A percentile compares a stretch with the other conserved stretches of the same genome.
These are phyloP conservation scores for Ascochyta viciae-villosae DNA, from an alignment of 2,329 filamentous ascomycete genomes.

Conservation along the genomic window DNA sequence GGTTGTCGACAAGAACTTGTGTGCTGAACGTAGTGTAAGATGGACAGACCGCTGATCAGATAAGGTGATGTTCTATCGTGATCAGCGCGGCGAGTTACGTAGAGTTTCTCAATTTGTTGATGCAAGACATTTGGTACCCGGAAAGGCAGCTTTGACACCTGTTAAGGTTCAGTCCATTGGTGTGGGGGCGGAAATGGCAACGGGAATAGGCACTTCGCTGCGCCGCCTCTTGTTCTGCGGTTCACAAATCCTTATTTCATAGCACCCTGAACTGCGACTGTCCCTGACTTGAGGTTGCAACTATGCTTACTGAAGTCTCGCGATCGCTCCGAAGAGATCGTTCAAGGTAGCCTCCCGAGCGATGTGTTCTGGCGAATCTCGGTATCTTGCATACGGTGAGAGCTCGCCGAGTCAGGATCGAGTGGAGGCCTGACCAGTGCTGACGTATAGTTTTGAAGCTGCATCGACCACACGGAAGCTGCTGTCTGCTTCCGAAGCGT, in stretches of 20 bases:
- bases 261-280: background rate
- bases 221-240: background rate
- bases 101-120: background rate
- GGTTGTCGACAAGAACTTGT: background rate
- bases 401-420: background rate
- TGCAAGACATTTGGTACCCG: background rate
- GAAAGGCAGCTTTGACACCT: background rate
- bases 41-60: constrained; percentile 3
- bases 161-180: background rate
- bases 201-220: constrained; percentile 2
- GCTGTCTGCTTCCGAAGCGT: constrained; percentile 4
- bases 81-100: constrained; percentile 3
- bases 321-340: background rate
- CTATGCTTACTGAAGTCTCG: background rate
- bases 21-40: constrained; percentile 3
- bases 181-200: constrained; percentile 4
- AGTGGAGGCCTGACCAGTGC: background rate
- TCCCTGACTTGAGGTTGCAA: background rate
- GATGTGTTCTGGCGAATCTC: background rate
- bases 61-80: constrained; percentile 1
- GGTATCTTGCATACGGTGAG: background rate
- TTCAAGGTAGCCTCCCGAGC: background rate
- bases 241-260: background rate
- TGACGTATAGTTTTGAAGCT: background rate
- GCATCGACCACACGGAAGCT: background rate